Evolutionary conservation across 768 basidiomycete genomes (phyloP).

Genomic region (Russula virescens): DNA sequence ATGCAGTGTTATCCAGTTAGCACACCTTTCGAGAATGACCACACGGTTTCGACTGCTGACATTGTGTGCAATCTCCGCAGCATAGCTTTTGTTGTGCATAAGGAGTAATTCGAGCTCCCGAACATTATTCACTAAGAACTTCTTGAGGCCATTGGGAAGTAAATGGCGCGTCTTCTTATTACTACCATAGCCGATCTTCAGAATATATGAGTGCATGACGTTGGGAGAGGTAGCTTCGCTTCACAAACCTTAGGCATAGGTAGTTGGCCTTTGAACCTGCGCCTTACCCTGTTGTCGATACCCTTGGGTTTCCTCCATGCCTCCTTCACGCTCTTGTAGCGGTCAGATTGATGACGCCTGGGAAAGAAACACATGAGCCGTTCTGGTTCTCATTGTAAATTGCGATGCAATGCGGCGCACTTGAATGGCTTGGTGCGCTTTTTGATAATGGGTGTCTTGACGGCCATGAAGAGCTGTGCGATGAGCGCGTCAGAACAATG

Average conservation of each 20-base stretch:
- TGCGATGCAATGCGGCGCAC: slow-evolving; percentile 41
- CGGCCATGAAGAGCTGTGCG: slow-evolving; percentile 24
- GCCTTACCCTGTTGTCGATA: slow-evolving; percentile 97
- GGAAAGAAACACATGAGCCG: slow-evolving; percentile 4
- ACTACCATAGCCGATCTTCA: slow-evolving; percentile 80
- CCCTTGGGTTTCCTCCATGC: slow-evolving; percentile 99
- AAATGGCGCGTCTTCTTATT: slow-evolving; percentile 96
- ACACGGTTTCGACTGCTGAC: slow-evolving; percentile 95
- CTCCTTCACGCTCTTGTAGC: slow-evolving; percentile 95
- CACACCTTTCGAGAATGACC: slow-evolving; percentile 78
- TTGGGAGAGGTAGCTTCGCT: not conserved
- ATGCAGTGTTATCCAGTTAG: not conserved
- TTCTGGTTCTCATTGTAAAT: not conserved
- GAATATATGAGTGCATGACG: not conserved
- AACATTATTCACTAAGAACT: slow-evolving; percentile 90
- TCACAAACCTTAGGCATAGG: slow-evolving; percentile 87
- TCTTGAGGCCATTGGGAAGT: slow-evolving; percentile 93
- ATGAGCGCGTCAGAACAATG: slow-evolving; percentile 9
- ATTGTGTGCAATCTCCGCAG: slow-evolving; percentile 94
- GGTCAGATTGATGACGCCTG: slow-evolving; percentile 98
- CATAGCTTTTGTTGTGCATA: slow-evolving; percentile 96
- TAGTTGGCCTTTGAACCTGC: slow-evolving; percentile 91
- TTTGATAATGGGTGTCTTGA: slow-evolving; percentile 76
- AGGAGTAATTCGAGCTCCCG: slow-evolving; percentile 91
- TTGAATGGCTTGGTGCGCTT: slow-evolving; percentile 98